Evolutionary conservation across 1,284 basidiomycete genomes (phyloP).

Genomic region (Uromyces viciae-fabae): DNA sequence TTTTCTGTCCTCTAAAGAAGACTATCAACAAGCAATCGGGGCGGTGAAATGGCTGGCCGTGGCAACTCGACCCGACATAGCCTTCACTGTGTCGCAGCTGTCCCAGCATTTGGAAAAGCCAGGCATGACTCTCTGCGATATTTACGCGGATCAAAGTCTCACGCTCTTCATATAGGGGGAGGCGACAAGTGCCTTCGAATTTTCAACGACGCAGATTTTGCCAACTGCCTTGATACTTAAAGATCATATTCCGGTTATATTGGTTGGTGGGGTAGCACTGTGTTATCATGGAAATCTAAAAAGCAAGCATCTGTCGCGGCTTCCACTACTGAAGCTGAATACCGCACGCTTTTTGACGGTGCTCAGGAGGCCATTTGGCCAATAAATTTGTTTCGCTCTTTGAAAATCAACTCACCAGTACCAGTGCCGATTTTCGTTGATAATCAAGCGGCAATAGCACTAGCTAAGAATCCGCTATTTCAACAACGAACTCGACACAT

Average conservation of each 20-base stretch:
- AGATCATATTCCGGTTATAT: conserved; percentile 38
- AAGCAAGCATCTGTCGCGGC: too few relatives aligned
- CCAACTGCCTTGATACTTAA: conserved; percentile 19
- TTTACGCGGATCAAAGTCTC: not conserved
- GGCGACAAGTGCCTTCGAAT: not conserved
- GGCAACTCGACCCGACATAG: conserved; percentile 3
- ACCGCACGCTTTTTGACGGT: too few relatives aligned
- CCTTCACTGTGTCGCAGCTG: not conserved
- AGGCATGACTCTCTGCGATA: not conserved
- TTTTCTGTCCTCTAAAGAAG: not conserved
- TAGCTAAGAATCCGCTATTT: too few relatives aligned
- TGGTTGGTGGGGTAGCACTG: not conserved
- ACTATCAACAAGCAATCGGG: not conserved
- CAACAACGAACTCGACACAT: too few relatives aligned
- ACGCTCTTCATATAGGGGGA: not conserved
- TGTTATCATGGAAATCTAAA: too few relatives aligned
- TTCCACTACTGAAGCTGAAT: too few relatives aligned
- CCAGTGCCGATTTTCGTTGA: too few relatives aligned
- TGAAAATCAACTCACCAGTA: too few relatives aligned
- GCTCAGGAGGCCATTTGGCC: too few relatives aligned
- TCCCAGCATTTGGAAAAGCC: conserved; percentile 16
- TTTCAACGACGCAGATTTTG: conserved; percentile 43
- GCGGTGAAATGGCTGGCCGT: not conserved
- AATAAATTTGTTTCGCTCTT: too few relatives aligned
- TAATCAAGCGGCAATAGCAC: too few relatives aligned